Conservation (phyloP, 441 rosid species). For the Croton laevigatus region DNA sequence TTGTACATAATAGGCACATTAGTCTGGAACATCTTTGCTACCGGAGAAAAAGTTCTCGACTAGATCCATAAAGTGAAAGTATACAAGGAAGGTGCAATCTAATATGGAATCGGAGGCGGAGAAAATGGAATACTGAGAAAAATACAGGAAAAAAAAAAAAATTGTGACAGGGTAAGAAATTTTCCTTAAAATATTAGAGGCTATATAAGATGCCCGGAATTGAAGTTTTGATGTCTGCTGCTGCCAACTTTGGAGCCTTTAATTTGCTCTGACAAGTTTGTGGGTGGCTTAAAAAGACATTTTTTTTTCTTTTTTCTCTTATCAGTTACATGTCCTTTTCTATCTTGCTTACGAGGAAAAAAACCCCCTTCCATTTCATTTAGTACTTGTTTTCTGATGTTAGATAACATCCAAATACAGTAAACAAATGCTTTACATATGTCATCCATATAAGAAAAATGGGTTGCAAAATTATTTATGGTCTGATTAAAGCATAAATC, state of each 20-base stretch:
- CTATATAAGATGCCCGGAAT: slow-evolving; percentile 13
- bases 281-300: slow-evolving; percentile 10
- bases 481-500: no score
- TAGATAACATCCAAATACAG: slow-evolving; percentile 10
- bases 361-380: slow-evolving; percentile 13
- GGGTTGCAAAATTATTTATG: no score
- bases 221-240: slow-evolving; percentile 12
- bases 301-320: slow-evolving; percentile 6
- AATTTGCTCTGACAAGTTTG: slow-evolving; percentile 20
- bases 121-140: not conserved
- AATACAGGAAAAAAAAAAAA: not conserved
- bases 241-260: slow-evolving; percentile 15
- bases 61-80: slow-evolving; percentile 28
- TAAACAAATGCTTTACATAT: no score
- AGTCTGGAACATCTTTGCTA: slow-evolving; percentile 93
- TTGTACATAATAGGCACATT: slow-evolving; percentile 81
- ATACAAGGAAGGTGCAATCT: slow-evolving; percentile 12
- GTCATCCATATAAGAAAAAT: no score
- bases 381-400: slow-evolving; percentile 5
- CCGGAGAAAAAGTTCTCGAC: slow-evolving; percentile 92
- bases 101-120: not conserved
- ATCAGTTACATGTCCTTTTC: slow-evolving; percentile 13
- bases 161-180: slow-evolving; percentile 5
- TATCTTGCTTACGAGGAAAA: slow-evolving; percentile 10
- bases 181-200: slow-evolving; percentile 9